A percentile compares a stretch with the other conserved stretches of the same genome.
phyloP scores from a whole-genome alignment of 768 basidiomycete genomes.

The Holtermanniella nyarrowii region DNA sequence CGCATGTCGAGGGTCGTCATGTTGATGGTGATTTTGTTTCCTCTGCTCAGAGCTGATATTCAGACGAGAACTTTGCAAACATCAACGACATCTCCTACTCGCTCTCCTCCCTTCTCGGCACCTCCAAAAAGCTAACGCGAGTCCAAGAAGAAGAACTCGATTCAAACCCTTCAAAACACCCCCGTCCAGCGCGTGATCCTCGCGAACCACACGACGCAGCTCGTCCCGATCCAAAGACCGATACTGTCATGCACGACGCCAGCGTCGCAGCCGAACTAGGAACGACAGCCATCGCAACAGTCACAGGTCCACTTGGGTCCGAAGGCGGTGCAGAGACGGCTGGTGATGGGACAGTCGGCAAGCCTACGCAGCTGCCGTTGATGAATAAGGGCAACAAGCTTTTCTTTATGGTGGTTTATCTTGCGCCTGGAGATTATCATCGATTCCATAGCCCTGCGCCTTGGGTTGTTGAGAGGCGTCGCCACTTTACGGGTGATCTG shows the following conservation, averaged over 20 bases:
- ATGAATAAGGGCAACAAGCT: slow-evolving; percentile 69
- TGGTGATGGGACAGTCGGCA: slow-evolving; percentile 43
- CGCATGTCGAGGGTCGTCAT: slow-evolving; percentile 45
- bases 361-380: slow-evolving; percentile 44
- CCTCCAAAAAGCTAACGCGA: slow-evolving; percentile 9
- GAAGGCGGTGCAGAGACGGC: no score
- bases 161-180: no score
- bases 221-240: background rate
- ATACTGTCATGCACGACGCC: slow-evolving; percentile 50
- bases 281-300: slow-evolving; percentile 8
- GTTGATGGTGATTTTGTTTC: slow-evolving; percentile 13
- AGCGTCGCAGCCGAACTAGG: slow-evolving; percentile 50
- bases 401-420: slow-evolving; percentile 90
- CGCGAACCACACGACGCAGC: slow-evolving; percentile 1
- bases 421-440: slow-evolving; percentile 97
- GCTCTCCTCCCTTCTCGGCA: slow-evolving; percentile 76
- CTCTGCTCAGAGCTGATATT: background rate
- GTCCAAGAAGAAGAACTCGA: slow-evolving; percentile 5
- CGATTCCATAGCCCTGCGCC: slow-evolving; percentile 91
- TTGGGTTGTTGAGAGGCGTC: slow-evolving; percentile 92
- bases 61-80: slow-evolving; percentile 82
- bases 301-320: slow-evolving; percentile 5
- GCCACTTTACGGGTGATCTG: slow-evolving; percentile 93
- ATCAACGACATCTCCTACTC: slow-evolving; percentile 96
- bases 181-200: slow-evolving; percentile 9